Evolutionary conservation across 2,329 filamentous ascomycete genomes (phyloP).

Genomic region (Microdochium trichocladiopsis): DNA sequence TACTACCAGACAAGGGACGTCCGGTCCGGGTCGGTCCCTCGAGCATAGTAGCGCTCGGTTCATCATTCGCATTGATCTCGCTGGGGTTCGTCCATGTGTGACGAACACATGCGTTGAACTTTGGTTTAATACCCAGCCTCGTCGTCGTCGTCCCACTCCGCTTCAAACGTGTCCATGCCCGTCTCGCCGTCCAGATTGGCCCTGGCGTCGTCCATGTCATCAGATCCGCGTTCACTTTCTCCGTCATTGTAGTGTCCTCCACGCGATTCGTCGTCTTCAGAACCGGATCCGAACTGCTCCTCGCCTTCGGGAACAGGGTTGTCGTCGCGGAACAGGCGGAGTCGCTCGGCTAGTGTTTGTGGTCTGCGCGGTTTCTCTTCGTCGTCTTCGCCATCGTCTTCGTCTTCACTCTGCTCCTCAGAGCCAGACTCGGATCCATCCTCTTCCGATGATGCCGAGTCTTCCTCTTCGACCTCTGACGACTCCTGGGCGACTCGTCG

Average conservation of each 20-base stretch:
- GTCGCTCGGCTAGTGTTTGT: constrained; percentile 11
- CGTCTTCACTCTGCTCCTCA: constrained; percentile 4
- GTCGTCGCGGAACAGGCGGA: constrained; percentile 10
- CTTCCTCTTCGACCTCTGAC: constrained; percentile 4
- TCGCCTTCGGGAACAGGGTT: constrained; percentile 6
- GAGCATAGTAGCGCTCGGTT: too few species aligned
- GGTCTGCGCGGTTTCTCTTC: constrained; percentile 4
- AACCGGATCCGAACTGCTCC: constrained; percentile 6
- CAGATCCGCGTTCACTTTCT: constrained; percentile 5
- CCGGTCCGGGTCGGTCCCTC: too few species aligned
- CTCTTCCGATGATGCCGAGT: not conserved
- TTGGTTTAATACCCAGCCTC: constrained; percentile 4
- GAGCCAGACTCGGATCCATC: constrained; percentile 7
- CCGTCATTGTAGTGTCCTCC: constrained; percentile 6
- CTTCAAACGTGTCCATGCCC: constrained; percentile 5
- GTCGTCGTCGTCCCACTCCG: constrained; percentile 3
- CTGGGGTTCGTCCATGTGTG: too few species aligned
- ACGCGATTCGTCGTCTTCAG: constrained; percentile 2
- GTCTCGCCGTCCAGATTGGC: too few species aligned
- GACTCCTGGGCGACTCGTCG: not conserved
- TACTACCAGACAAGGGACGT: too few species aligned
- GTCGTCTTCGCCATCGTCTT: constrained; percentile 3
- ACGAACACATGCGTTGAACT: too few species aligned
- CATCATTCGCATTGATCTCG: too few species aligned
- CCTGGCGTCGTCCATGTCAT: constrained; percentile 1